phyloP scores from a whole-genome alignment of 2,329 filamentous ascomycete species.

The Triangularia verruculosa region DNA sequence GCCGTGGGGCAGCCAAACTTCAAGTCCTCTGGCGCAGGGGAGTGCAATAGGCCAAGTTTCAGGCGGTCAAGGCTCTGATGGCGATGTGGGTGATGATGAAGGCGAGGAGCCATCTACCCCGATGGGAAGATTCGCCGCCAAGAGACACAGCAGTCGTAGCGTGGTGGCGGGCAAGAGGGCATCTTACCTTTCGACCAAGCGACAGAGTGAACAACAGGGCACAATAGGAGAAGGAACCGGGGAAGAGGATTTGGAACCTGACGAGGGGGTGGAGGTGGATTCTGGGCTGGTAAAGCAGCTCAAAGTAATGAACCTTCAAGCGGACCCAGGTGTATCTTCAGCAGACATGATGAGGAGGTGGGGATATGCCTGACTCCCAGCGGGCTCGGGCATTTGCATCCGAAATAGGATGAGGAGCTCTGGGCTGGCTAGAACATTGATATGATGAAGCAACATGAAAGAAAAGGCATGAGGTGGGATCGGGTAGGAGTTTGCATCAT shows the following conservation, averaged over 20 bases:
- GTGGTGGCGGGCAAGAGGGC: not conserved
- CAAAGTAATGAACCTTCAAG: not conserved
- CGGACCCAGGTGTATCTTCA: not conserved
- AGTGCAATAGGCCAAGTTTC: conserved; percentile 8
- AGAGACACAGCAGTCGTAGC: conserved; percentile 9
- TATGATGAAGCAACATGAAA: not conserved
- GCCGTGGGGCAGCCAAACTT: not conserved
- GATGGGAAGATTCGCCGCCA: not conserved
- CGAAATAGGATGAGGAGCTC: not conserved
- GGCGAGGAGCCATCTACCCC: conserved; percentile 10
- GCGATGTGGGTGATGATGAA: not conserved
- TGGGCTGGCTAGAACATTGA: not conserved
- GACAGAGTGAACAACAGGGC: not conserved
- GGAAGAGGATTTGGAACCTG: conserved; percentile 12
- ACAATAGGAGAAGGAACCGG: not conserved
- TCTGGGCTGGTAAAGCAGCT: not conserved
- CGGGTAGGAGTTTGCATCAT: not conserved
- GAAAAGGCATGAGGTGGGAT: not conserved
- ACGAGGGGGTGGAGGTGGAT: conserved; percentile 25
- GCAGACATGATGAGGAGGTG: conserved; percentile 5
- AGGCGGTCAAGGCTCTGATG: conserved; percentile 1
- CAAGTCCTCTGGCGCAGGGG: conserved; percentile 12
- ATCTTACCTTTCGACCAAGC: conserved; percentile 2
- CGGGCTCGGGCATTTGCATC: not conserved
- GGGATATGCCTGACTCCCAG: conserved; percentile 6